A percentile compares a stretch with the other conserved stretches of the same genome.
Evolutionary conservation across 192 early-diverging fungal species (phyloP).

Genomic region (Backusella tuberculispora): DNA sequence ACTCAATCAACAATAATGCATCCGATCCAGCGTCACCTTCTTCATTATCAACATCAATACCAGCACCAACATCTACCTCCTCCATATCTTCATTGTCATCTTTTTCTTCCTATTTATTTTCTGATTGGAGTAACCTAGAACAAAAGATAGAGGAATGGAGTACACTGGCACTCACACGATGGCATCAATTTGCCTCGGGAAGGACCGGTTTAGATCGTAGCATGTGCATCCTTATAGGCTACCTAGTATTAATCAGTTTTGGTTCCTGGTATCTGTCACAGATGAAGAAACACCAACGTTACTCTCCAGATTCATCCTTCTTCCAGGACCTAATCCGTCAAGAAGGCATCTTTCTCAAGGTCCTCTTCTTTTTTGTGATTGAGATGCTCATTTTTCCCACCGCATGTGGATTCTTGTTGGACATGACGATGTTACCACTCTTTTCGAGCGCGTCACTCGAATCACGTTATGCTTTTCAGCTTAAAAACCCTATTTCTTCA

Average conservation of each 20-base stretch:
- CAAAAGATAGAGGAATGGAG: neutral
- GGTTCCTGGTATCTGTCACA: constrained; percentile 52
- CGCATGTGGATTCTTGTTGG: constrained; percentile 85
- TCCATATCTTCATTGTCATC: neutral
- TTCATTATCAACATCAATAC: neutral
- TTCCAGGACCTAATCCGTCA: constrained; percentile 49
- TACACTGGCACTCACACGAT: constrained; percentile 26
- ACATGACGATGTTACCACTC: constrained; percentile 76
- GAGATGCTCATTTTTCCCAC: constrained; percentile 90
- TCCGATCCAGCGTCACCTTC: neutral
- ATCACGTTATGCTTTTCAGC: constrained; percentile 63
- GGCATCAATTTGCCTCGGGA: constrained; percentile 51
- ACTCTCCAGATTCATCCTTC: constrained; percentile 23
- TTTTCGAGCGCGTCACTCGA: constrained; percentile 62
- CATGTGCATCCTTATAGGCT: constrained; percentile 64
- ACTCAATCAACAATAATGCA: neutral
- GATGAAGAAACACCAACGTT: constrained; percentile 31
- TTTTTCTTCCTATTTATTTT: neutral
- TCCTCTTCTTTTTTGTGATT: constrained; percentile 83
- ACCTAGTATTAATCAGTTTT: constrained; percentile 54
- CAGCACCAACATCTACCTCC: neutral
- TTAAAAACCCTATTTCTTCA: constrained; percentile 64
- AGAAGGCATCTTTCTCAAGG: constrained; percentile 67
- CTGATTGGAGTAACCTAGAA: neutral
- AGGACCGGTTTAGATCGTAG: constrained; percentile 58